Conservation (phyloP, 768 basidiomycete species). For the Roridomyces roridus region DNA sequence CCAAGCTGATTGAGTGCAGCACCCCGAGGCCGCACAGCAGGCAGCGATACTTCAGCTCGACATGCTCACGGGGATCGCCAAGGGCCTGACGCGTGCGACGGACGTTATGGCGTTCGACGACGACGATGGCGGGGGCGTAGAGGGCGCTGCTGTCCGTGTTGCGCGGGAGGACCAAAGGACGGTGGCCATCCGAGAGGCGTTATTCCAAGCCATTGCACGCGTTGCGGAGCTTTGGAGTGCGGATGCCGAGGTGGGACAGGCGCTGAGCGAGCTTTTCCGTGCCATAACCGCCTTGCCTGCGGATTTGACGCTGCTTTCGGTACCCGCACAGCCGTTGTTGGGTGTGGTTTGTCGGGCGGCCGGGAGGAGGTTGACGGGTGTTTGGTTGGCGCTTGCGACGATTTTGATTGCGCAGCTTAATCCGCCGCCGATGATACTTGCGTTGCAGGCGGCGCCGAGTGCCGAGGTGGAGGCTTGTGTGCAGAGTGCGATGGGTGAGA, state of each 20-base stretch:
- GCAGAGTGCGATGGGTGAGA: constrained; percentile 55
- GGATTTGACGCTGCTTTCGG: constrained; percentile 79
- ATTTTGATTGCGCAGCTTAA: constrained; percentile 86
- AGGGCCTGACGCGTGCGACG: constrained; percentile 80
- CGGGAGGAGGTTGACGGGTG: constrained; percentile 73
- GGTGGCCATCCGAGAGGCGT: constrained; percentile 65
- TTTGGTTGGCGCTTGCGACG: constrained; percentile 85
- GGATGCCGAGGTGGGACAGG: constrained; percentile 80
- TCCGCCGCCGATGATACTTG: constrained; percentile 61
- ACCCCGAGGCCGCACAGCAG: constrained; percentile 74
- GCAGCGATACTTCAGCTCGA: constrained; percentile 77
- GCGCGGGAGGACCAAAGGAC: constrained; percentile 71
- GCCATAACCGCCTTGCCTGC: constrained; percentile 83
- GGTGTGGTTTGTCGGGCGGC: constrained; percentile 77
- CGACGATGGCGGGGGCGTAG: constrained; percentile 61
- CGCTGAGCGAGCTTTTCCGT: constrained; percentile 83
- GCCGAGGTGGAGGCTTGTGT: constrained; percentile 65
- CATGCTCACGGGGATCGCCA: constrained; percentile 83
- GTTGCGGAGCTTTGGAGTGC: constrained; percentile 79
- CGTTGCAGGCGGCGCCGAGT: constrained; percentile 58
- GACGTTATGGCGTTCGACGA: constrained; percentile 72
- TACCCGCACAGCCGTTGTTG: constrained; percentile 83
- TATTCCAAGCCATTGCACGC: constrained; percentile 64
- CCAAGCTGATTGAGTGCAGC: too few relatives aligned
- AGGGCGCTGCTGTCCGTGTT: constrained; percentile 58